phyloP scores from a whole-genome alignment of 1,284 basidiomycete species.

The Coriolopsis trogii region DNA sequence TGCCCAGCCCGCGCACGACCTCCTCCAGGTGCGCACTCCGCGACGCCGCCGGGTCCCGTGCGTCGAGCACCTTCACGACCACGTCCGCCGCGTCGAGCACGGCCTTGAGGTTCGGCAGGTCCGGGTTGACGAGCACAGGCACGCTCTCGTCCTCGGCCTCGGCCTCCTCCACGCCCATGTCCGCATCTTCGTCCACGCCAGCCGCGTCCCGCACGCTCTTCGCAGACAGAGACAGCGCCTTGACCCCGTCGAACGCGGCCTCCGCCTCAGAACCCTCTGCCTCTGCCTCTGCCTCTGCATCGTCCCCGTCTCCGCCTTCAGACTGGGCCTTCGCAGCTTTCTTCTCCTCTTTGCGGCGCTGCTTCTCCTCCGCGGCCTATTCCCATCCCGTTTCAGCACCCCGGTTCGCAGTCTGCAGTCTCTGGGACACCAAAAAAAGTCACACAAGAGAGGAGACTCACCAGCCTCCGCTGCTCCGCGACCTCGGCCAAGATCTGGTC shows the following conservation, averaged over 20 bases:
- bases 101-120: constrained; percentile 68
- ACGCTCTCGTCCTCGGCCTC: constrained; percentile 49
- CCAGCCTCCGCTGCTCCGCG: constrained; percentile 75
- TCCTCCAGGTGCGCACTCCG: constrained; percentile 70
- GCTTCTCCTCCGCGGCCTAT: constrained; percentile 74
- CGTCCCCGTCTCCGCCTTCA: constrained; percentile 35
- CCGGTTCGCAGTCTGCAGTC: too few species aligned
- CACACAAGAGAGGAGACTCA: constrained; percentile 38
- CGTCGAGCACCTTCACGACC: constrained; percentile 84
- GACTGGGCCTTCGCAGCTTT: constrained; percentile 43
- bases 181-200: constrained; percentile 2
- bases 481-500: constrained; percentile 95
- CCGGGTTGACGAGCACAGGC: constrained; percentile 66
- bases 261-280: constrained; percentile 26
- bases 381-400: neutral
- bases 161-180: constrained; percentile 22
- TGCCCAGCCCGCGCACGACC: constrained; percentile 44
- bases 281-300: constrained; percentile 13
- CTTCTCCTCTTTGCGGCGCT: constrained; percentile 63
- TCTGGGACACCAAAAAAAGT: too few species aligned
- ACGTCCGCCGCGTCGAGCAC: constrained; percentile 86
- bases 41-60: constrained; percentile 78
- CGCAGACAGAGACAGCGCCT: constrained; percentile 9
- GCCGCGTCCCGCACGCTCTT: constrained; percentile 31
- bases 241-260: constrained; percentile 22